Evolutionary conservation across 441 rosid genomes (phyloP), one percentile per base, ranked within the genome.

Genomic region (Manihot esculenta): DNA sequence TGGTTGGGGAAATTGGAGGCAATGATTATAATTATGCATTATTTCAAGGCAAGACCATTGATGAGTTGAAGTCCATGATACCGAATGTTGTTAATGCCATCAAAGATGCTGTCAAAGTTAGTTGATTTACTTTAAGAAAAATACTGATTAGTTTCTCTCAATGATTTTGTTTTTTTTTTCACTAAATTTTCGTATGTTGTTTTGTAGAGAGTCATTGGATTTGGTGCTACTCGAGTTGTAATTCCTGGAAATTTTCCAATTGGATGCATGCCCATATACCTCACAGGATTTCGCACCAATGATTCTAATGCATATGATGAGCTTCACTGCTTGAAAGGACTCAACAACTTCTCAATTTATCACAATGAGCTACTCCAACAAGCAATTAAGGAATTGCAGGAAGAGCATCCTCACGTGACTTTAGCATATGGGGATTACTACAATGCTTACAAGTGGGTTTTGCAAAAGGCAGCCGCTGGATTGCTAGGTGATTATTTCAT

Each of bases 1-100:
- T 84, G 68, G 79, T 81, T 2, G 88, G 89, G 1, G 86, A 81
- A 58, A 86, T 84, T 5, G 90, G 90, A 76, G 83, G 80, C 8
- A 84, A 77, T 62, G 86, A 86, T 73, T 84, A 82, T 66, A 82
- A 66, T 68, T 64, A 66, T 63, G 85, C 83, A 38, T 77, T 79
- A 33, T 50, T 74, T 12, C 65, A 70, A 61, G 79, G 84, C 10
- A 76, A 71, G 48, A 11, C 74, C n/a, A 9, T 68, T 0, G 76
- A 74, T 35, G 84, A 82, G 38, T 70, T 62, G 14, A 79, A 64
- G 53, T 17, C 64, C 41, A 49, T 73, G 73, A 80, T 81, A 5
- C 84, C 83, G 27, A 44, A 83, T 42, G 85, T 84, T 10, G 82
- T 86, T n/a, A 62, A 58, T 15, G 20, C 26, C 7, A 73, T 59